Evolutionary conservation across 2,329 filamentous ascomycete species (phyloP).

Genomic region (Fusarium algeriense): DNA sequence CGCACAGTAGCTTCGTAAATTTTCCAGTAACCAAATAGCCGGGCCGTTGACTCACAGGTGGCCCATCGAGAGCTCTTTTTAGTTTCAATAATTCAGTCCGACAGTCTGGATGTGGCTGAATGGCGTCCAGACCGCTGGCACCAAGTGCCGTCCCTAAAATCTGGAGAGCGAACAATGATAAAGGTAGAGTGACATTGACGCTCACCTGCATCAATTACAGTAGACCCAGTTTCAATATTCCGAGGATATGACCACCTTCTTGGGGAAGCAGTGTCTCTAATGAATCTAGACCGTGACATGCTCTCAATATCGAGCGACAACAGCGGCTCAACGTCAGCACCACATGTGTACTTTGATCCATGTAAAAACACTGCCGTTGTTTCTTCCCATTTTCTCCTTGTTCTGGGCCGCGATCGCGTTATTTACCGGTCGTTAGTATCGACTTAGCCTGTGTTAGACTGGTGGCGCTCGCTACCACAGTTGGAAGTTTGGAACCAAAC

Average conservation of each 20-base stretch:
- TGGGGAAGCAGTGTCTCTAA: not conserved
- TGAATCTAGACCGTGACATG: constrained; percentile 12
- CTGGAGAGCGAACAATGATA: constrained; percentile 6
- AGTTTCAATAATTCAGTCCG: constrained; percentile 27
- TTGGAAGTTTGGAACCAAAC: constrained; percentile 16
- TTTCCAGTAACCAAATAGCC: constrained; percentile 9
- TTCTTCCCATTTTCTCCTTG: constrained; percentile 10
- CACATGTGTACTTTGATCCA: not conserved
- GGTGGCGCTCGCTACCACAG: constrained; percentile 34
- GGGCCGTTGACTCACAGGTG: constrained; percentile 18
- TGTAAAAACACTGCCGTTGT: constrained; percentile 1
- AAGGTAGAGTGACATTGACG: constrained; percentile 15
- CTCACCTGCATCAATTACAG: not conserved
- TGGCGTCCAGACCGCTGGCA: constrained; percentile 21
- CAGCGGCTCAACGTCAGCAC: constrained; percentile 3
- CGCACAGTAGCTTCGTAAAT: constrained; percentile 1
- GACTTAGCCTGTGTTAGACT: constrained; percentile 25
- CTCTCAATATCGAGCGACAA: constrained; percentile 4
- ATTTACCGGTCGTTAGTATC: constrained; percentile 16
- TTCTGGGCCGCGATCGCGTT: constrained; percentile 42
- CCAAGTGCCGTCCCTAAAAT: constrained; percentile 25
- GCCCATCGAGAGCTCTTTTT: constrained; percentile 11
- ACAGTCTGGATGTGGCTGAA: constrained; percentile 34
- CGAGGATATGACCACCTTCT: not conserved
- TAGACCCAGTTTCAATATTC: constrained; percentile 8